Conservation (phyloP, 306 rosid genomes). For the Echinosophora koreensis region DNA sequence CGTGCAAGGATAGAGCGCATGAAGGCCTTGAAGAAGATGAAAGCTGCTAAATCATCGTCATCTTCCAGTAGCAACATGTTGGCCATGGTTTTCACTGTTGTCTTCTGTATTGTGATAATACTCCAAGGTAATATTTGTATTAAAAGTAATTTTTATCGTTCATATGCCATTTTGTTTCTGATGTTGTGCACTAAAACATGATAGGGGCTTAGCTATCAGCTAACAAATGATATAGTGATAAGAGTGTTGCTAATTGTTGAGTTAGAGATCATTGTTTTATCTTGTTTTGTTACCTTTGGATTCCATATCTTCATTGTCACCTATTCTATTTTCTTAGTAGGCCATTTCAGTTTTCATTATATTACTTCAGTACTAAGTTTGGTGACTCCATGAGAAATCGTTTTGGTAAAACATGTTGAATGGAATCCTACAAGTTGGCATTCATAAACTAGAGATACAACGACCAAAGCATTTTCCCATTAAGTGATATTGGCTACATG, state of each 20-base stretch:
- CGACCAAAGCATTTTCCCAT: neutral
- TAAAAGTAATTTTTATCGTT: slow-evolving; percentile 18
- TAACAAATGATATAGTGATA: slow-evolving; percentile 19
- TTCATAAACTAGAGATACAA: neutral
- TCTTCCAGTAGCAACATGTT: slow-evolving; percentile 62
- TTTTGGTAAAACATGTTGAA: neutral
- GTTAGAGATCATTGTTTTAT: neutral
- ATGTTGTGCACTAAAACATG: slow-evolving; percentile 29
- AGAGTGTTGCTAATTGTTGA: slow-evolving; percentile 27
- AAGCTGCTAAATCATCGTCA: slow-evolving; percentile 66
- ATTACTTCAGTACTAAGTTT: slow-evolving; percentile 6
- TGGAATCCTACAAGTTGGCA: neutral
- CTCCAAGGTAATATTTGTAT: slow-evolving; percentile 70
- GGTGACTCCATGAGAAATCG: slow-evolving; percentile 1
- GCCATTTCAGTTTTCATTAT: slow-evolving; percentile 27
- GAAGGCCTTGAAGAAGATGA: slow-evolving; percentile 85
- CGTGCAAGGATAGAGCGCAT: slow-evolving; percentile 82
- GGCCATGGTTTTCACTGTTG: slow-evolving; percentile 76
- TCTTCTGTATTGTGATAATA: slow-evolving; percentile 80
- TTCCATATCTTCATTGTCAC: neutral
- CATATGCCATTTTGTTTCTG: slow-evolving; percentile 13
- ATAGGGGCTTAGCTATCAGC: slow-evolving; percentile 1
- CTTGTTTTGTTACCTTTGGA: slow-evolving; percentile 27
- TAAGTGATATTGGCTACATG: neutral
- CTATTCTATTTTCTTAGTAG: slow-evolving; percentile 25